These are phyloP conservation scores for Aspergillus bertholletiae DNA, from an alignment of 495 filamentous ascomycete genomes.

Conservation along the genomic window DNA sequence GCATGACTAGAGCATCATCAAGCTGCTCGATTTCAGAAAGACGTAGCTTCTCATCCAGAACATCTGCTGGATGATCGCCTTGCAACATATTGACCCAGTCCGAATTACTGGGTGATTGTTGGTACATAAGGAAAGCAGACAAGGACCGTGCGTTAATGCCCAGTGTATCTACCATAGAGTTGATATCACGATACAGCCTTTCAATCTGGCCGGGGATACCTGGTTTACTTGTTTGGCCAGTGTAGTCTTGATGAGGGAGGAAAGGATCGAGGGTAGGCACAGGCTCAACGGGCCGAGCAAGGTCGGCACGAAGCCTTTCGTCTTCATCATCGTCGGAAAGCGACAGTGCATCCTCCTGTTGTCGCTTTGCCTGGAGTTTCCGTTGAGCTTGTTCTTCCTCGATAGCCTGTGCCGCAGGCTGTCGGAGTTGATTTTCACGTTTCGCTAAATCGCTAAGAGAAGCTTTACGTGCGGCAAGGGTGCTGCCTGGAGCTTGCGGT, in stretches of 20 bases:
- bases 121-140: constrained; percentile 60
- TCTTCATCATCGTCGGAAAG: constrained; percentile 61
- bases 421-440: constrained; percentile 24
- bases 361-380: constrained; percentile 22
- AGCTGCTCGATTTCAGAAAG: constrained; percentile 69
- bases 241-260: constrained; percentile 67
- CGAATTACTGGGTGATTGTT: constrained; percentile 56
- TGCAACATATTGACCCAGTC: constrained; percentile 31
- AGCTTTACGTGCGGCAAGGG: constrained; percentile 37
- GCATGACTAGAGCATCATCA: constrained; percentile 49
- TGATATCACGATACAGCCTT: constrained; percentile 84
- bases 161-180: constrained; percentile 91
- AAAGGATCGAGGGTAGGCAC: constrained; percentile 58
- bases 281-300: constrained; percentile 49
- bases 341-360: constrained; percentile 40
- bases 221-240: constrained; percentile 49
- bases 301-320: constrained; percentile 54
- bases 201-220: constrained; percentile 78
- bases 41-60: constrained; percentile 60
- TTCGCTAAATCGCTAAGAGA: constrained; percentile 34
- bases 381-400: constrained; percentile 31
- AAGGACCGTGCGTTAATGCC: constrained; percentile 82
- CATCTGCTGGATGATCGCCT: constrained; percentile 39
- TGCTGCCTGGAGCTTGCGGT: constrained; percentile 37
- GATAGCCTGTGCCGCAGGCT: constrained; percentile 20